Percentiles rank a stretch among this genome's conserved stretches.
Evolutionary conservation across 768 basidiomycete species (phyloP).

Genomic region (Russula sp.): DNA sequence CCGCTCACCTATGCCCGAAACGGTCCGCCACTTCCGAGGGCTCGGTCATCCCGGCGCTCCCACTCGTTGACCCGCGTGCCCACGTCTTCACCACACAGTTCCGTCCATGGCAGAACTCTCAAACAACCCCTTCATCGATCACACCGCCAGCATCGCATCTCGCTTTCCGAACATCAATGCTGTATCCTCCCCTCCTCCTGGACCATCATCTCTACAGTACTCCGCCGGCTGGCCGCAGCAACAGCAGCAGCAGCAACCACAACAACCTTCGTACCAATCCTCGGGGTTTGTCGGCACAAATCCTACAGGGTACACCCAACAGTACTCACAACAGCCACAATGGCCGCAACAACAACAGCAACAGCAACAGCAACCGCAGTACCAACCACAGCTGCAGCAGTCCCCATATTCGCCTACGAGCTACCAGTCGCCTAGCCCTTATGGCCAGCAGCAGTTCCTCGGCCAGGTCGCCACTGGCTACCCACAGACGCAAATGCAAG

Average conservation of each 20-base stretch:
- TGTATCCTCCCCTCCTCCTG: constrained; percentile 17
- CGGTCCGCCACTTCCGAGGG: neutral
- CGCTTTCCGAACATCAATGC: constrained; percentile 61
- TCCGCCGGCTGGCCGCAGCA: constrained; percentile 35
- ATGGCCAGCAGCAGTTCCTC: constrained; percentile 17
- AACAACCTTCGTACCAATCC: neutral
- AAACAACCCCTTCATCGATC: constrained; percentile 67
- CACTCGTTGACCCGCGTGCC: neutral
- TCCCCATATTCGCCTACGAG: neutral
- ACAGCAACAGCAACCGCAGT: constrained; percentile 19
- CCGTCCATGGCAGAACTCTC: constrained; percentile 28
- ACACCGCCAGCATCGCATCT: constrained; percentile 32
- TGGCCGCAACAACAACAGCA: constrained; percentile 12
- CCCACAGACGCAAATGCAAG: constrained; percentile 25
- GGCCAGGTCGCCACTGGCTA: constrained; percentile 18
- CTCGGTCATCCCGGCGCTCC: neutral
- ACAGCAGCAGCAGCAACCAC: constrained; percentile 27
- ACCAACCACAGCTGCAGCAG: constrained; percentile 20
- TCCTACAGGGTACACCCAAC: constrained; percentile 23
- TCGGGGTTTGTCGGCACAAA: constrained; percentile 7
- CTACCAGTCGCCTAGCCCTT: constrained; percentile 13
- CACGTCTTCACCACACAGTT: neutral
- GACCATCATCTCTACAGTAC: constrained; percentile 25
- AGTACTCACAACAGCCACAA: constrained; percentile 10
- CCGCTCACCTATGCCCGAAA: too few species aligned